Evolutionary conservation across 257 asterid genomes (phyloP).

Genomic region (Gentiana macrophylla): DNA sequence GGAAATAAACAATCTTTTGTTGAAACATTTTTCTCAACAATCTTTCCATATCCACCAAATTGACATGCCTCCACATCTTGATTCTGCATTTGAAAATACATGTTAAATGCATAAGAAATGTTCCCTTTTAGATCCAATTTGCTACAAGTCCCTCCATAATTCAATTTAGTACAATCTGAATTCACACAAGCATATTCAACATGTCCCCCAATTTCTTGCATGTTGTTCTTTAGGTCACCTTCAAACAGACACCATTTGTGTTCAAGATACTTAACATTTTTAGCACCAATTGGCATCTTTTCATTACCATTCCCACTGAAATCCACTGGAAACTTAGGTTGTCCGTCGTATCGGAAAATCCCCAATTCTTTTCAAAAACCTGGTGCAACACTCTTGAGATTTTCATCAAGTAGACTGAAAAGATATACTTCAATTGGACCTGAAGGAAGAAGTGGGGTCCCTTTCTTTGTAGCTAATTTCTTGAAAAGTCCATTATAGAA

Average conservation of each 20-base stretch:
- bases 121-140: constrained; percentile 8
- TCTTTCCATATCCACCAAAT: constrained; percentile 23
- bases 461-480: constrained; percentile 18
- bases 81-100: constrained; percentile 23
- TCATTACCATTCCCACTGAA: constrained; percentile 27
- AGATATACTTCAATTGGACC: constrained; percentile 28
- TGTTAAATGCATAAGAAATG: constrained; percentile 45
- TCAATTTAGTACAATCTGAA: constrained; percentile 33
- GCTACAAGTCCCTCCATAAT: constrained; percentile 33
- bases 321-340: constrained; percentile 48
- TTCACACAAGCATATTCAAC: constrained; percentile 6
- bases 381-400: not conserved
- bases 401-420: constrained; percentile 35
- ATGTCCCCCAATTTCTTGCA: not conserved
- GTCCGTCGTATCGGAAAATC: constrained; percentile 33
- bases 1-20: constrained; percentile 14
- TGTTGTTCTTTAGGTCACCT: not conserved
- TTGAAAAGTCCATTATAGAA: constrained; percentile 27
- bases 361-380: constrained; percentile 46
- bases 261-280: constrained; percentile 10
- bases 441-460: constrained; percentile 30
- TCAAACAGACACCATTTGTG: constrained; percentile 12
- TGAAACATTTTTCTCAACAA: constrained; percentile 26
- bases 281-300: constrained; percentile 28
- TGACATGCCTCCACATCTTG: constrained; percentile 24